Base-by-base conservation (phyloP, 2,329 filamentous ascomycete species). In the Grosmannia serpens region DNA sequence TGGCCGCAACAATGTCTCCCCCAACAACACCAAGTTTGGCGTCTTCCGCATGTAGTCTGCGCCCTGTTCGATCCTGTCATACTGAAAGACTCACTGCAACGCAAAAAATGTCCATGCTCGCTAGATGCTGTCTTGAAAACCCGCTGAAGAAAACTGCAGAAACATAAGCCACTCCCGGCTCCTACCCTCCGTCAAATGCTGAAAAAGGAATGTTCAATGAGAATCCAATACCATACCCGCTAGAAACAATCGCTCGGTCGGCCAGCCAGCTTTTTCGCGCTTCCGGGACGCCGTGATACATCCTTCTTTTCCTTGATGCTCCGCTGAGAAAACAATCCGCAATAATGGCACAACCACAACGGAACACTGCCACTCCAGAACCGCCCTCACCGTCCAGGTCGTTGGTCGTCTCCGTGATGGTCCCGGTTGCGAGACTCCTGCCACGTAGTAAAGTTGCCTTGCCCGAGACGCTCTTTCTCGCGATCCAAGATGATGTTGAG, bases 1-100 rank as follows among this genome's bases (percentile, higher is more conserved):
- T 47, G 87, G 88, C 1, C 81, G 79, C 65, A 84, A 83, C 64
- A 78, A 84, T 59, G 73, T 83, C 53, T 77, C 79, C 66, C 76
- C 80, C 10, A 81, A 81, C 54, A 80, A 81, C 61, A 88, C 84
- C 24, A 85, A 79, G 69, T 92, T 90, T 73, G 88, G 88, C 15
- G 86, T 92, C 33, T 92, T 92, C 73, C 81, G 88, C 66, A 92
- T 92, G 88, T 92, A 81, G 63, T 56, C 94, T 54, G 13, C 3
- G 11, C 17, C n/a, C n/a, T n/a, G n/a, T n/a, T n/a, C n/a, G n/a
- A 29, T 53, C 15, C 9, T 22, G 9, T n/a, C 17, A 26, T 4
- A 4, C 35, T 44, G 38, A 33, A 10, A 33, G 6, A 33, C 5
- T 44, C n/a, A 44, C 41, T 41, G 38, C 38, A 33, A 33, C 10